These are phyloP conservation scores for Aspergillus tanneri DNA, from an alignment of 2,329 filamentous ascomycete species.

Conservation along the genomic window DNA sequence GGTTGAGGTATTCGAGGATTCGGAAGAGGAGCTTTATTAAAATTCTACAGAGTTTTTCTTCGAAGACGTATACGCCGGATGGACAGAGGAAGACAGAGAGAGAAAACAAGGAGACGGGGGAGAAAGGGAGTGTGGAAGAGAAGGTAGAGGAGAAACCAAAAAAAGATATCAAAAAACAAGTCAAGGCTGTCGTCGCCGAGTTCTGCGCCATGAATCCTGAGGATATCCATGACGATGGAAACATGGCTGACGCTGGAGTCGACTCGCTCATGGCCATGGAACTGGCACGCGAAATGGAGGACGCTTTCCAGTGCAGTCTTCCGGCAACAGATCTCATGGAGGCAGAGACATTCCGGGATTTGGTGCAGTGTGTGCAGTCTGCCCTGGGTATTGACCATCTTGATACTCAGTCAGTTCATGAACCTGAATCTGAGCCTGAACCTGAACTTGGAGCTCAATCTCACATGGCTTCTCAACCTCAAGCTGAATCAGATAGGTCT, in stretches of 20 bases:
- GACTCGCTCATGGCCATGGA: conserved; percentile 55
- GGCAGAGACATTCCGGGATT: conserved; percentile 29
- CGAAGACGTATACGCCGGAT: not conserved
- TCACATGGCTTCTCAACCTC: too few species aligned
- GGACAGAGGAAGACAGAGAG: not conserved
- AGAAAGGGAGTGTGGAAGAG: not conserved
- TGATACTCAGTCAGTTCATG: too few species aligned
- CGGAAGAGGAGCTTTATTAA: conserved; percentile 21
- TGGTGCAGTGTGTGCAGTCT: conserved; percentile 28
- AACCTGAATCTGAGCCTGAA: too few species aligned
- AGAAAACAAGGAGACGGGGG: too few species aligned
- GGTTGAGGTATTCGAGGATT: conserved; percentile 30
- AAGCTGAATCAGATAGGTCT: too few species aligned
- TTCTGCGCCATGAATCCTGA: conserved; percentile 17
- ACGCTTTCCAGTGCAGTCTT: conserved; percentile 37
- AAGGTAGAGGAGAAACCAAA: not conserved
- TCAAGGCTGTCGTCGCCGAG: conserved; percentile 17
- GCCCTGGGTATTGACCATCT: conserved; percentile 4
- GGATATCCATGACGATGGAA: conserved; percentile 13
- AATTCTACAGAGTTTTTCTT: conserved; percentile 5
- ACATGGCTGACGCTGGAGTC: conserved; percentile 41
- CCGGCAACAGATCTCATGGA: conserved; percentile 28
- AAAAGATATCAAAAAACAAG: conserved; percentile 3
- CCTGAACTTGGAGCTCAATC: too few species aligned
- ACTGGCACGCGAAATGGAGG: conserved; percentile 45